Evolutionary conservation across 2,329 filamentous ascomycete species (phyloP).

Genomic region (Dryadomyces quercus-mongolicae): DNA sequence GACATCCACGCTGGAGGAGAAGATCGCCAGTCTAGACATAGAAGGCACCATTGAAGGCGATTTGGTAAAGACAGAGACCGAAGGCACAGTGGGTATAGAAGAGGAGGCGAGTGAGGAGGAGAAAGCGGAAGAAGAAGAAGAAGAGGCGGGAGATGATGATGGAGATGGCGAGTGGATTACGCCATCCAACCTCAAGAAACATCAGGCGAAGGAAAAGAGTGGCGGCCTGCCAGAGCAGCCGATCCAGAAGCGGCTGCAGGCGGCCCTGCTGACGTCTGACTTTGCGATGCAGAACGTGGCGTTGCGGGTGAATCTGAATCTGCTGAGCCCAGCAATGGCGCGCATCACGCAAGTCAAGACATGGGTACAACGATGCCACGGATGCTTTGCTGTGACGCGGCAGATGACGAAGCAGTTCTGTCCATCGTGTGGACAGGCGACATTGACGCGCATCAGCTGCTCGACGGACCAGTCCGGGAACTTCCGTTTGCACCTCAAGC

Average conservation of each 20-base stretch:
- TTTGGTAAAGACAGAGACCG: not conserved
- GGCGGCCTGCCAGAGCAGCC: constrained; percentile 33
- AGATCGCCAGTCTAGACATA: constrained; percentile 14
- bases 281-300: constrained; percentile 98
- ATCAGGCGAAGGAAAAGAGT: constrained; percentile 54
- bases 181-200: constrained; percentile 77
- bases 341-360: constrained; percentile 78
- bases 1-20: constrained; percentile 7
- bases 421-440: constrained; percentile 76
- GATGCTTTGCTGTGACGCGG: constrained; percentile 75
- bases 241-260: constrained; percentile 58
- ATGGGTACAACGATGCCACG: constrained; percentile 86
- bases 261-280: constrained; percentile 87
- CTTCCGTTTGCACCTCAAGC: constrained; percentile 79
- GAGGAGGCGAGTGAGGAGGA: constrained; percentile 1
- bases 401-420: constrained; percentile 89
- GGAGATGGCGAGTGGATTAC: constrained; percentile 84
- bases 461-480: constrained; percentile 64
- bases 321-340: constrained; percentile 60
- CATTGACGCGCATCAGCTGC: constrained; percentile 74
- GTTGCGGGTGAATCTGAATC: constrained; percentile 73
- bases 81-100: not conserved
- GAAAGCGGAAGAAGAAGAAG: constrained; percentile 28
- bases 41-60: not conserved
- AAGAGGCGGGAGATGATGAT: constrained; percentile 26